Evolutionary conservation across 2,329 filamentous ascomycete species (phyloP).

Genomic region (Monosporascus sp.): DNA sequence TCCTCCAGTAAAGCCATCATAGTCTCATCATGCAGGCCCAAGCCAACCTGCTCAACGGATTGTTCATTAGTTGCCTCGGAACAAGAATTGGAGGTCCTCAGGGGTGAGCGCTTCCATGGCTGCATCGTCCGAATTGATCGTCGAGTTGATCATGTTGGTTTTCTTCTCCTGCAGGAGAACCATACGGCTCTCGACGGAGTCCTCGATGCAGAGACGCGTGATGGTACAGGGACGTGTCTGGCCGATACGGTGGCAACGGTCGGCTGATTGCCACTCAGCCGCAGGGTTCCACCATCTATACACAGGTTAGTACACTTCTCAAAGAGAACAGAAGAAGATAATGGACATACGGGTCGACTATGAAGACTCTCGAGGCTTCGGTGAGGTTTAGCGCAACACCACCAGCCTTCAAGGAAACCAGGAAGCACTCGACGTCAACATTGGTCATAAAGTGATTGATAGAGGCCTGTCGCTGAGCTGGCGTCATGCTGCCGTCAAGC

Average conservation of each 20-base stretch:
- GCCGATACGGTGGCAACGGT: conserved; percentile 90
- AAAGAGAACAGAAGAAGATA: not conserved
- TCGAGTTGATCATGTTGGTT: conserved; percentile 94
- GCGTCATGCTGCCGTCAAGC: conserved; percentile 96
- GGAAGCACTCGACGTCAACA: conserved; percentile 87
- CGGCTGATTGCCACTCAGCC: conserved; percentile 98
- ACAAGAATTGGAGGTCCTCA: conserved; percentile 93
- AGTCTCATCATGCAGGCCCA: not conserved
- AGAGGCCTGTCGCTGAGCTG: conserved; percentile 83
- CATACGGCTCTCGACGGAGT: conserved; percentile 94
- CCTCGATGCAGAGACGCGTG: conserved; percentile 90
- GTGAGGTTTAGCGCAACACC: conserved; percentile 94
- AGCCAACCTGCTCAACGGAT: not conserved
- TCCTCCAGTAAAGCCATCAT: not conserved
- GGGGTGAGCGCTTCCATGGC: conserved; percentile 88
- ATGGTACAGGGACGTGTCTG: conserved; percentile 92
- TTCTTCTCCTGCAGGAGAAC: conserved; percentile 98
- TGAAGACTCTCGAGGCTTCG: conserved; percentile 91
- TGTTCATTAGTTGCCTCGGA: conserved; percentile 57
- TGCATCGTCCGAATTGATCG: conserved; percentile 86
- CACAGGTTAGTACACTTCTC: conserved; percentile 1
- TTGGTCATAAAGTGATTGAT: conserved; percentile 98
- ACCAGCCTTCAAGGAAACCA: conserved; percentile 93
- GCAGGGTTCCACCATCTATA: conserved; percentile 97
- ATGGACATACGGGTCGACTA: conserved; percentile 79